Evolutionary conservation across 495 filamentous ascomycete species (phyloP), one percentile per base, ranked within the genome.

Genomic region (Aeminium ludgeri): DNA sequence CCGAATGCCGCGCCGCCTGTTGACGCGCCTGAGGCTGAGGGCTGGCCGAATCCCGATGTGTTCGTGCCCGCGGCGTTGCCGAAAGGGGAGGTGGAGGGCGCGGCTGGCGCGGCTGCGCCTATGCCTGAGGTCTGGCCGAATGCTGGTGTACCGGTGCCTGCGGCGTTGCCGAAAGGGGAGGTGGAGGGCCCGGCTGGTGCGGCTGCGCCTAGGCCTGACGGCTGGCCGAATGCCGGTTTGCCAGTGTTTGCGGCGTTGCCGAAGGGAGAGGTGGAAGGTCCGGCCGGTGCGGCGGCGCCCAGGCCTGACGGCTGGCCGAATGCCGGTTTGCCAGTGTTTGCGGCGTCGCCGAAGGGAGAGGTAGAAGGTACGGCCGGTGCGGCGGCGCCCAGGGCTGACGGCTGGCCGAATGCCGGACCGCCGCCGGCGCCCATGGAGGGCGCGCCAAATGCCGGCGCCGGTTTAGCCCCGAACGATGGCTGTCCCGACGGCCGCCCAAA

Each of bases 251-350:
- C 29, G 37, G 50, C 36, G 25, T 59, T 53, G 20, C 58, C 60
- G 28, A 62, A 48, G 0, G 53, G 23, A 10, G 49, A 45, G 2
- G 59, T 28, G 28, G 59, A 57, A 7, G 53, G 18, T n/a, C 12
- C 20, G 20, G 38, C 56, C 19, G 20, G 40, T 38, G 29, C 40
- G n/a, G n/a, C n/a, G n/a, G n/a, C n/a, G n/a, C n/a, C n/a, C n/a
- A n/a, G n/a, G n/a, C n/a, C n/a, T n/a, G n/a, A n/a, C n/a, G n/a
- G n/a, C 37, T 39, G 55, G 47, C 34, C 55, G 44, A 49, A 46
- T 45, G 15, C 5, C 16, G 35, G 8, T 7, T 16, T 34, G 7
- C 32, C 32, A 34, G 32, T 34, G 15, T 17, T 36, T 13, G 34
- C 12, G 19, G 34, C 17, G 16, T 36, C 16, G 17, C 34, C 17